Evolutionary conservation across 2,329 filamentous ascomycete genomes (phyloP).

Genomic region (Coniochaeta hoffmannii): DNA sequence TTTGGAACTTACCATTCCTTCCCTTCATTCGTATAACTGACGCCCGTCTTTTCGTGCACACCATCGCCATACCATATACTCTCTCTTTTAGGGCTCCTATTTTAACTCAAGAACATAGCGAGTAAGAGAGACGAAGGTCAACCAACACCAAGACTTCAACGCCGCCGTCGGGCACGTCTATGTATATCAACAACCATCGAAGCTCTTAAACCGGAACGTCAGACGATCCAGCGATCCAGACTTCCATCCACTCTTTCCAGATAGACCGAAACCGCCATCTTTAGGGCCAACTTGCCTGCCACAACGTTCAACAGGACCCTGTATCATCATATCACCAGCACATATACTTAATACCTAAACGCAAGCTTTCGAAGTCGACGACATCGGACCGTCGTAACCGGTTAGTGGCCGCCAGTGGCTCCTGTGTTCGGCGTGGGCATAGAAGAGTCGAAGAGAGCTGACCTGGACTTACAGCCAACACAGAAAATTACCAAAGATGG

Average conservation of each 20-base stretch:
- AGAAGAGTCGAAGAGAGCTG: neutral
- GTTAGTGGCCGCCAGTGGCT: neutral
- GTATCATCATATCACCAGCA: conserved; percentile 5
- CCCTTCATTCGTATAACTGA: conserved; percentile 28
- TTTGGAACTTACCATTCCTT: conserved; percentile 31
- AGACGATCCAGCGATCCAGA: conserved; percentile 20
- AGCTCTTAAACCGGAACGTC: conserved; percentile 23
- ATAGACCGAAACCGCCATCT: conserved; percentile 25
- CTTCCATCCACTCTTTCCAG: conserved; percentile 39
- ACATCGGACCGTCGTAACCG: neutral
- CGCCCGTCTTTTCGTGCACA: conserved; percentile 12
- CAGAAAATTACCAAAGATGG: conserved; percentile 48
- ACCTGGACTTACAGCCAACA: conserved; percentile 12
- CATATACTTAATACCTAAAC: conserved; percentile 18
- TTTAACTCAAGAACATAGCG: neutral
- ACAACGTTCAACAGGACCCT: conserved; percentile 15
- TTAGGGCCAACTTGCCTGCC: conserved; percentile 27
- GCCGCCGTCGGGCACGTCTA: conserved; percentile 20
- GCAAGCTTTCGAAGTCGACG: neutral
- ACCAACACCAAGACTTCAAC: conserved; percentile 5
- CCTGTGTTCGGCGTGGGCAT: neutral
- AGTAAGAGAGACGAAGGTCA: conserved; percentile 9
- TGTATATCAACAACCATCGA: conserved; percentile 24
- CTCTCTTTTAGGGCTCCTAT: conserved; percentile 4
- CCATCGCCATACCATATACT: conserved; percentile 4